Evolutionary conservation across 441 rosid genomes (phyloP), one percentile per base, ranked within the genome.

Genomic region (Melastoma candidum): DNA sequence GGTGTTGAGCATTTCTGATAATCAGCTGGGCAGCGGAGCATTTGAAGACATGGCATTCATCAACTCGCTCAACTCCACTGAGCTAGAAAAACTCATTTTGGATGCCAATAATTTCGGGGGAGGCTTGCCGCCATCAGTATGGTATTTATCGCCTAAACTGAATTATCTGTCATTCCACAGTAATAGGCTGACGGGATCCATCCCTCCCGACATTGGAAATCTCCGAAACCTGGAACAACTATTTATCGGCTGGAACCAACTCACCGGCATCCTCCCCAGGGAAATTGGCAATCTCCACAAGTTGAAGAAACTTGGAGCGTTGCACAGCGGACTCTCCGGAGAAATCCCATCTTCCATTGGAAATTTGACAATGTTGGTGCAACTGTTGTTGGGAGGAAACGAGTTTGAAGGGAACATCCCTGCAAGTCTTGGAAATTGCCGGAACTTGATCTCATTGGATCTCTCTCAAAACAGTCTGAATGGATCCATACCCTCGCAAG

Each of bases 321-420:
- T 17, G 22, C 22, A 17, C 22, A 48, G 25, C 26, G 10, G 25
- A 48, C 25, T 48, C 11, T 17, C 26, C 3, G 52, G 52, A 11
- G 25, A 48, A n/a, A n/a, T 48, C 25, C 52, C 26, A 3, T 48
- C 52, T 17, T 48, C 22, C 22, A 17, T 17, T 17, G 22, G 22
- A 17, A 1, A 17, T 17, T 17, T 17, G 22, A 17, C 22, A 11
- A 4, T 12, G 52, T 11, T 48, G 25, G 1, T 48, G 14, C 11
- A 24, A 24, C 26, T 48, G 1, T 48, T 11, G 11, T 14, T 48
- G 10, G 10, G 8, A 11, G 5, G 25, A 3, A 48, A 48, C 26
- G 25, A 48, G 17, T 48, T 48, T 11, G 26, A 48, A 17, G 52
- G 52, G 9, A 17, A n/a, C 24, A 48, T 48, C 13, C 52, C 52